Base-by-base conservation (phyloP, 495 filamentous ascomycete species). In the Daldinia caldariorum region DNA sequence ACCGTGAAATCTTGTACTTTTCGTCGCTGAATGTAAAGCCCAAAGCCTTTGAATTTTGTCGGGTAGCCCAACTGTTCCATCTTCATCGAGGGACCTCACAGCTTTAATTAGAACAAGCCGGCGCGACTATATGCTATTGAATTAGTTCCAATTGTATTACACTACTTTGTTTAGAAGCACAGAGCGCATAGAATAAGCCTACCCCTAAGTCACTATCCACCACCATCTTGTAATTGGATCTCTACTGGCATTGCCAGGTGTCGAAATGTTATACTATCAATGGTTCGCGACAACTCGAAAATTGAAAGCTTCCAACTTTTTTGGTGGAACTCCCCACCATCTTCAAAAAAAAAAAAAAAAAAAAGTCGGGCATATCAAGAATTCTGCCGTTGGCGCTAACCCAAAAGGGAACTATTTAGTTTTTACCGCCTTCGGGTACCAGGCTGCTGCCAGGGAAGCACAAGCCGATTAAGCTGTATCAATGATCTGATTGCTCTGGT, bases 31-130 rank as follows among this genome's bases (percentile, higher is more conserved):
- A 6, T 83, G 71, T 37, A 73, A 63, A 9, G 68, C 54, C 80
- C 79, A 82, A 26, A 85, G 57, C 39, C 70, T 66, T 38, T 77
- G 74, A 35, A 84, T 78, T 41, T 78, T 82, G 26, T 83, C 78
- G 47, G 80, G 75, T 6, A 80, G 61, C 10, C 78, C 45, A 14
- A 80, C 71, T 43, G 73, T 68, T 35, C 69, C 66, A 62, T 78
- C 78, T 55, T 83, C 78, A 55, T 83, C 81, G 45, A 85, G 77
- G 1, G 78, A 67, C 43, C 77, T 70, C 1, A 77, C 73, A 56
- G 73, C 70, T 47, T 54, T 70, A 61, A 75, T 75, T 31, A 77
- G 63, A 63, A 65, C 65, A 35, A 77, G 59, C 49, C 73, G 69
- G 34, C 62, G 72, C 39, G 70, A 77, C 75, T 77, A 61, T 16